Evolutionary conservation across 805 yeast genomes (phyloP).

Genomic region (Candida cerambycidarum): DNA sequence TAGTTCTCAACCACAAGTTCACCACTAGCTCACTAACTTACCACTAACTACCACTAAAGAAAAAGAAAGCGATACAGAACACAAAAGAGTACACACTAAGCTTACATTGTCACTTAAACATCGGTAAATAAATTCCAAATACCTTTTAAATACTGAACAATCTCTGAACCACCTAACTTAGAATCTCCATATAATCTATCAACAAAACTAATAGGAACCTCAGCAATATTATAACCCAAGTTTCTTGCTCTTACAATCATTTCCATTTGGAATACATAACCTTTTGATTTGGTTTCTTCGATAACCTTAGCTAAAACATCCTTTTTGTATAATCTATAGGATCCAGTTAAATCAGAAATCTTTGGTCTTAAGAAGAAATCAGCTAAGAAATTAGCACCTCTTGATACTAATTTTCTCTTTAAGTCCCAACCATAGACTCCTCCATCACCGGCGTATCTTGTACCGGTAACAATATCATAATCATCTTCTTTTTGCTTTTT

Average conservation of each 20-base stretch:
- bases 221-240: slow-evolving; percentile 71
- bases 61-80: too few species aligned
- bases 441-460: slow-evolving; percentile 77
- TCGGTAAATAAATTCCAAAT: slow-evolving; percentile 67
- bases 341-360: slow-evolving; percentile 75
- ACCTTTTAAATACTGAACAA: slow-evolving; percentile 74
- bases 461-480: slow-evolving; percentile 56
- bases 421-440: slow-evolving; percentile 86
- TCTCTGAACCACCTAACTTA: slow-evolving; percentile 79
- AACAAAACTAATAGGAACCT: slow-evolving; percentile 76
- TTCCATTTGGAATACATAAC: slow-evolving; percentile 86
- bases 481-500: slow-evolving; percentile 54
- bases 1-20: too few species aligned
- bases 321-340: slow-evolving; percentile 73
- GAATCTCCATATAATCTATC: slow-evolving; percentile 79
- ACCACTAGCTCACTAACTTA: too few species aligned
- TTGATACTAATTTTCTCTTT: slow-evolving; percentile 71
- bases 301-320: slow-evolving; percentile 65
- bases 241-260: slow-evolving; percentile 82
- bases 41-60: too few species aligned
- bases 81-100: too few species aligned
- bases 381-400: slow-evolving; percentile 81
- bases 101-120: slow-evolving; percentile 36
- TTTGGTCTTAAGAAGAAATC: slow-evolving; percentile 67
- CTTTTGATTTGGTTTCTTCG: slow-evolving; percentile 67